These are phyloP conservation scores for Tillandsia leiboldiana DNA, from an alignment of 176 grass and related monocot species.

Conservation along the genomic window DNA sequence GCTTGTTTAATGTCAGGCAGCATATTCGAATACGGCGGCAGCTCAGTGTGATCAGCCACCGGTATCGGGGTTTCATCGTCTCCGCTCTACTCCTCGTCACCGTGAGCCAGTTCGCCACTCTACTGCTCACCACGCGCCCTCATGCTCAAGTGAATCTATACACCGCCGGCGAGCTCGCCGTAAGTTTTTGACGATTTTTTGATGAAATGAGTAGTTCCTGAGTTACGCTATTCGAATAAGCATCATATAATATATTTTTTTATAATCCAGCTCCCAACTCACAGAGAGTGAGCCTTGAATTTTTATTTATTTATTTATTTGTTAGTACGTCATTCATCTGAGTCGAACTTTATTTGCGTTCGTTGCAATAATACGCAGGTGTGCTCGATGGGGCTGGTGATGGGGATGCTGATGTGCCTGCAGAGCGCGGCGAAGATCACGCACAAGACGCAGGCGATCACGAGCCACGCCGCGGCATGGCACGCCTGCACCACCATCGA, in stretches of 20 bases:
- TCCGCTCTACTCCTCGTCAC: conserved; percentile 52
- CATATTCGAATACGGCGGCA: conserved; percentile 56
- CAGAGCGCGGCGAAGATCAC: conserved; percentile 90
- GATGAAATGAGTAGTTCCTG: too few relatives aligned
- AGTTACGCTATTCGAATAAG: too few relatives aligned
- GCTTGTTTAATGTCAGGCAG: conserved; percentile 2
- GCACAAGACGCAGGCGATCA: conserved; percentile 85
- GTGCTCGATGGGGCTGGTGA: conserved; percentile 62
- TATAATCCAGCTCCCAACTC: too few relatives aligned
- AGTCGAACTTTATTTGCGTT: neutral
- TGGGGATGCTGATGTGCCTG: conserved; percentile 65
- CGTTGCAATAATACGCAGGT: conserved; percentile 24
- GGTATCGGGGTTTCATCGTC: conserved; percentile 64
- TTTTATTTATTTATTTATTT: neutral
- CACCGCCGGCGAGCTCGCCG: conserved; percentile 64
- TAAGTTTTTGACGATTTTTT: conserved; percentile 10
- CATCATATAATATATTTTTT: too few relatives aligned
- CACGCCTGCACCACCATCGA: conserved; percentile 72
- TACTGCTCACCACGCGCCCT: conserved; percentile 50
- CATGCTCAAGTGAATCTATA: conserved; percentile 53
- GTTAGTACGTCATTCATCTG: too few relatives aligned
- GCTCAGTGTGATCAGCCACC: conserved; percentile 66
- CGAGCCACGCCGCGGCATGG: conserved; percentile 73
- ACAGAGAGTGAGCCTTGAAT: too few relatives aligned
- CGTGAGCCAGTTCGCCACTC: conserved; percentile 58